Conservation (phyloP, 2,329 filamentous ascomycete species). For the Curvularia hawaiiensis region DNA sequence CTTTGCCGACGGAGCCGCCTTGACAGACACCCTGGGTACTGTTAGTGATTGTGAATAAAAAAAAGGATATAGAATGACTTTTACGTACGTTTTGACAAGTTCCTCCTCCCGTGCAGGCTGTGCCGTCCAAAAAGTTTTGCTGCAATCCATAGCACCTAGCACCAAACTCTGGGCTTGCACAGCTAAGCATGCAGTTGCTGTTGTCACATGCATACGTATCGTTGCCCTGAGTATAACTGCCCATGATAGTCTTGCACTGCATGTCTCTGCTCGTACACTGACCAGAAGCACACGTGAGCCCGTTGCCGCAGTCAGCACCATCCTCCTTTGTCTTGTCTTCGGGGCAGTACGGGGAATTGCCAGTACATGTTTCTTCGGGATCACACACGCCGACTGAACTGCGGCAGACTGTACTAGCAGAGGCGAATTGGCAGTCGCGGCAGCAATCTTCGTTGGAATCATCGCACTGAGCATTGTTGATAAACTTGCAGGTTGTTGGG, state of each 20-base stretch:
- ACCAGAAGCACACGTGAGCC: constrained; percentile 82
- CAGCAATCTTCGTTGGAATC: constrained; percentile 89
- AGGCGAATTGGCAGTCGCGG: constrained; percentile 70
- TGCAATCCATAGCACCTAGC: constrained; percentile 73
- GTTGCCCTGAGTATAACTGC: constrained; percentile 72
- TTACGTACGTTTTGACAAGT: constrained; percentile 67
- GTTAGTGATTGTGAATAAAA: constrained; percentile 9
- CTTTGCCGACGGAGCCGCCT: constrained; percentile 70
- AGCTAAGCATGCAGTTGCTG: constrained; percentile 76
- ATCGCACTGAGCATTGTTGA: constrained; percentile 73
- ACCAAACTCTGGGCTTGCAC: constrained; percentile 72
- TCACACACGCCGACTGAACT: constrained; percentile 81
- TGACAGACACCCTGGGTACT: constrained; percentile 68
- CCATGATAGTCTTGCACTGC: constrained; percentile 87
- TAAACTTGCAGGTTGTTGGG: constrained; percentile 84
- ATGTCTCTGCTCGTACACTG: constrained; percentile 92
- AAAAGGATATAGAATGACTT: background rate
- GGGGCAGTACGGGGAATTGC: constrained; percentile 74
- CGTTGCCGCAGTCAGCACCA: constrained; percentile 72
- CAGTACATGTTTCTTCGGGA: constrained; percentile 81
- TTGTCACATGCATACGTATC: constrained; percentile 79
- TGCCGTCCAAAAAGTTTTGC: constrained; percentile 95
- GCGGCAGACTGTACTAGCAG: constrained; percentile 76
- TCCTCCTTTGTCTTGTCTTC: constrained; percentile 71
- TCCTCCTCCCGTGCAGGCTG: constrained; percentile 79